Evolutionary conservation across 1,284 basidiomycete species (phyloP).

Genomic region (Cutaneotrichosporon cutaneum): DNA sequence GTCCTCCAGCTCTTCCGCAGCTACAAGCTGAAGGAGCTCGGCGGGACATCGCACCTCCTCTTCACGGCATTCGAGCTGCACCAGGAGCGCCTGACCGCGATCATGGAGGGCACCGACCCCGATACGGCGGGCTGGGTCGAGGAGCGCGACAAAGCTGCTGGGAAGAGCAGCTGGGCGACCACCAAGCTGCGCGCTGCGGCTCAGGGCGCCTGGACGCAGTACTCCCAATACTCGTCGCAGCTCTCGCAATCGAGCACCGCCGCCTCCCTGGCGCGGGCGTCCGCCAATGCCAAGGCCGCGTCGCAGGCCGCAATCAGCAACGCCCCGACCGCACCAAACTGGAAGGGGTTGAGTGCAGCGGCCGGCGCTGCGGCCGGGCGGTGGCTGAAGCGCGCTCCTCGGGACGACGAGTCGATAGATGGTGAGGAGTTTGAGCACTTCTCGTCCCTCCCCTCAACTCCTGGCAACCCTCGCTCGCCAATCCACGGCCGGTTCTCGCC

Average conservation of each 20-base stretch:
- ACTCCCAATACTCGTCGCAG: conserved; percentile 21
- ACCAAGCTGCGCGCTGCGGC: conserved; percentile 18
- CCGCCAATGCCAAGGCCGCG: conserved; percentile 30
- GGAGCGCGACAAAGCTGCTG: conserved; percentile 12
- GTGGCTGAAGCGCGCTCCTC: conserved; percentile 1
- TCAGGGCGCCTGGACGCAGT: conserved; percentile 20
- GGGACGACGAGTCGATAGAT: conserved; percentile 22
- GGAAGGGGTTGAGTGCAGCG: conserved; percentile 23
- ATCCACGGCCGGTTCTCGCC: background rate
- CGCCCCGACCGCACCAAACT: conserved; percentile 14
- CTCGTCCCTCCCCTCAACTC: conserved; percentile 10
- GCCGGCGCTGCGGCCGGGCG: conserved; percentile 12
- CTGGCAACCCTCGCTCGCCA: conserved; percentile 6
- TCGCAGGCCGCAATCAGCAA: conserved; percentile 30
- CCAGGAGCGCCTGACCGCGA: conserved; percentile 31
- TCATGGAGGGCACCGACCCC: conserved; percentile 30
- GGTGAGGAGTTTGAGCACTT: conserved; percentile 24
- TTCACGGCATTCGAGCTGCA: conserved; percentile 37
- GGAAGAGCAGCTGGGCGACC: conserved; percentile 17
- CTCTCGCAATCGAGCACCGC: conserved; percentile 27
- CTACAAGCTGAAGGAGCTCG: conserved; percentile 37
- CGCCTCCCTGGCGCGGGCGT: conserved; percentile 28
- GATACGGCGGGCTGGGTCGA: conserved; percentile 26
- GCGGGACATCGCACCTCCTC: conserved; percentile 32
- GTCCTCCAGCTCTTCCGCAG: conserved; percentile 32